Evolutionary conservation across 1,284 basidiomycete genomes (phyloP), one percentile per base, ranked within the genome.

Genomic region (Leccinum pachyderme): DNA sequence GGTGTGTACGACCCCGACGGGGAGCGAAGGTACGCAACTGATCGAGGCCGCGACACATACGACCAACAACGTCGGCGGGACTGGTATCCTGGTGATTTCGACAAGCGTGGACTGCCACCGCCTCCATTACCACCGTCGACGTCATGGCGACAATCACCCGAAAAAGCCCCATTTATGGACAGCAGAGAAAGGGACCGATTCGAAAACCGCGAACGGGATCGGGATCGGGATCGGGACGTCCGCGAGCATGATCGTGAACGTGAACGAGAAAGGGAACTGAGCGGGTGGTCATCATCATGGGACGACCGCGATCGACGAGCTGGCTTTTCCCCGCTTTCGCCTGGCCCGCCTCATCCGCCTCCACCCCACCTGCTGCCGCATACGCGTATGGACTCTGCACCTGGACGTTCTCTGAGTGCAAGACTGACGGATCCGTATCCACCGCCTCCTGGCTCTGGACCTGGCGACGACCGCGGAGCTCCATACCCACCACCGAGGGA

Each of bases 281-380:
- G 53, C 8, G 49, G 39, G 15, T 8, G 52, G 33, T 57, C 60
- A 24, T 18, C 39, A 12, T 22, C 41, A 7, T 76, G 73, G 74
- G 75, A 75, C 46, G 67, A 71, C 18, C 68, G 75, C 27, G 74
- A 77, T 18, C 65, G 72, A 35, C 73, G 71, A 7, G 60, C 60
- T 22, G 58, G 59, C 28, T 69, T 66, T 32, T 61, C 63, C 15
- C 52, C 48, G 29, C 56, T 47, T 27, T 58, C 60, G 12, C 33
- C 33, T 35, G 33, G 33, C 15, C 33, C 13, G 9, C 7, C 7
- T 33, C 32, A 33, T 33, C 13, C 33, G 33, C 33, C 33, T 35
- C 33, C 33, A n/a, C 33, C 33, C 33, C 33, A 35, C 8, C 54
- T 58, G n/a, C 54, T 58, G 24, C 57, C 62, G 9, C 54, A 61